Percentiles rank a stretch among this genome's conserved stretches.
phyloP scores from a whole-genome alignment of 2,329 filamentous ascomycete species.

The Zasmidium citrigriseum region DNA sequence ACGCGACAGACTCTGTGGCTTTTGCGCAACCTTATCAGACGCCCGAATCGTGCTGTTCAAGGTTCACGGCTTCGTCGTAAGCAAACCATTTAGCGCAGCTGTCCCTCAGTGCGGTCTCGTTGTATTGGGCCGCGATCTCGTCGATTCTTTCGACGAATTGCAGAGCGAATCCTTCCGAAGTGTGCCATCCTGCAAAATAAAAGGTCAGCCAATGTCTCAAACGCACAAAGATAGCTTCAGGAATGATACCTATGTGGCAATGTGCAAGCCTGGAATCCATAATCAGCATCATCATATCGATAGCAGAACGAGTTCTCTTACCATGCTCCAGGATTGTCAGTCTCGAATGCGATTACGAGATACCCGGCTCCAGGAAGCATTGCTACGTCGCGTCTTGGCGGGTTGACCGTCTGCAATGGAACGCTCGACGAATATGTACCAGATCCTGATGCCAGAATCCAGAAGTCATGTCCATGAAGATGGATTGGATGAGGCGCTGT shows the following conservation, averaged over 20 bases:
- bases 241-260: conserved; percentile 34
- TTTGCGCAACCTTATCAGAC: neutral
- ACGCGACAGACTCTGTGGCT: no score
- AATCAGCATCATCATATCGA: neutral
- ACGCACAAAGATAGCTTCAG: no score
- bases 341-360: conserved; percentile 33
- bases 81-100: conserved; percentile 7
- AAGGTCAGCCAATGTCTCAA: neutral
- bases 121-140: conserved; percentile 4
- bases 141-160: conserved; percentile 24
- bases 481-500: conserved; percentile 41
- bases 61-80: conserved; percentile 1
- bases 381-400: conserved; percentile 33
- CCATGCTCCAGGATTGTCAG: conserved; percentile 36
- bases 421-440: conserved; percentile 36
- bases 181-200: conserved; percentile 32
- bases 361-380: conserved; percentile 33
- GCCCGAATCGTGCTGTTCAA: conserved; percentile 6
- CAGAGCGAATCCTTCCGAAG: conserved; percentile 26
- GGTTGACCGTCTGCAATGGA: conserved; percentile 34
- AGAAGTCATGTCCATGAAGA: conserved; percentile 50
- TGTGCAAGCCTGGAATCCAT: conserved; percentile 8
- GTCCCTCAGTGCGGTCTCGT: neutral
- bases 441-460: conserved; percentile 38
- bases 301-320: neutral